Evolutionary conservation across 345 rosid species (phyloP).

Genomic region (Syzygium grande): DNA sequence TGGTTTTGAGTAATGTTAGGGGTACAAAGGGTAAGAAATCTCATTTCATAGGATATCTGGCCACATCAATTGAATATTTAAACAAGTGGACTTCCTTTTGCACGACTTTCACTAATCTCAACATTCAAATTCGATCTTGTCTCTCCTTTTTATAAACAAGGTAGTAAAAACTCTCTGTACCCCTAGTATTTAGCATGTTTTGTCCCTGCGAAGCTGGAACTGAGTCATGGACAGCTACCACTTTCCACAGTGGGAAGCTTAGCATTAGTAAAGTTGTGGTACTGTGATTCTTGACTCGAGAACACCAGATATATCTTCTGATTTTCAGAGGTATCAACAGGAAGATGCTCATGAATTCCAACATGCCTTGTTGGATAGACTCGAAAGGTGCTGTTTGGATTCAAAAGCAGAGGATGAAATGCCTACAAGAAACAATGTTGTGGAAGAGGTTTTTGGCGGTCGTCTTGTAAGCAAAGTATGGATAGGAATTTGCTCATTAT

Average conservation of each 20-base stretch:
- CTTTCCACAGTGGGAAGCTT: neutral
- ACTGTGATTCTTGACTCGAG: slow-evolving; percentile 29
- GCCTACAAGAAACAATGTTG: slow-evolving; percentile 31
- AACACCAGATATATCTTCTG: slow-evolving; percentile 42
- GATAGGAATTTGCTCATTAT: neutral
- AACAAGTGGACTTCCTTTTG: neutral
- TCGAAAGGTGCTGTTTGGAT: slow-evolving; percentile 53
- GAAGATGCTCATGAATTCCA: slow-evolving; percentile 92
- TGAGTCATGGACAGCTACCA: neutral
- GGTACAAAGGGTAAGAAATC: neutral
- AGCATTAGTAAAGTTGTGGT: neutral
- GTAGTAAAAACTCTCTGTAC: neutral
- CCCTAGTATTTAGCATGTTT: neutral
- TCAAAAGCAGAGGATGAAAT: slow-evolving; percentile 9
- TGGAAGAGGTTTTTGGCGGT: slow-evolving; percentile 59
- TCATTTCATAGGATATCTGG: neutral
- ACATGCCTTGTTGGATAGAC: slow-evolving; percentile 61
- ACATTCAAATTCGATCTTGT: neutral
- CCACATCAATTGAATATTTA: neutral
- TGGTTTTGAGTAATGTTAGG: neutral
- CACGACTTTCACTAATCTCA: neutral
- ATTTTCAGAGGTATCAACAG: slow-evolving; percentile 51
- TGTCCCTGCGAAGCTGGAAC: neutral
- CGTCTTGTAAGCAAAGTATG: slow-evolving; percentile 64
- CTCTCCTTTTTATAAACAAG: neutral